Evolutionary conservation across 495 filamentous ascomycete species (phyloP).

Genomic region (Aspergillus biplanus): DNA sequence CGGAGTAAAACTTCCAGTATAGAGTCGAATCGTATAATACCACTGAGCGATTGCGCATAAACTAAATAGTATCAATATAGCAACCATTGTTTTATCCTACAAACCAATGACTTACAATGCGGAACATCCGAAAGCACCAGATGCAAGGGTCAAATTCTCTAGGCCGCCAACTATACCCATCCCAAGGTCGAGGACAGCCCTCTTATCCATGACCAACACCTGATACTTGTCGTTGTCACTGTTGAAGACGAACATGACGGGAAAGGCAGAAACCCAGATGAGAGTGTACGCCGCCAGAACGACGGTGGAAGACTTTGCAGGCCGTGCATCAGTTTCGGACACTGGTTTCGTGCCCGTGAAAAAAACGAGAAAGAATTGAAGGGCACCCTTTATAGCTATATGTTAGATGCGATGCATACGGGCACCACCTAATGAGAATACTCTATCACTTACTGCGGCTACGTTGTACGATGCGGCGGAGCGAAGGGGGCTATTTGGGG

Average conservation of each 20-base stretch:
- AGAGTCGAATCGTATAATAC: slow-evolving; percentile 7
- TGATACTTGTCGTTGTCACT: slow-evolving; percentile 1
- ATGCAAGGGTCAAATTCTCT: neutral
- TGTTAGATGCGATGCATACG: neutral
- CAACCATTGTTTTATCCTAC: neutral
- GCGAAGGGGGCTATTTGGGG: slow-evolving; percentile 9
- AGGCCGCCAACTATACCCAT: neutral
- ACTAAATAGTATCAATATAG: neutral
- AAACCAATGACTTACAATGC: slow-evolving; percentile 1
- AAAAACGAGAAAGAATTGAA: slow-evolving; percentile 10
- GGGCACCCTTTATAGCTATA: neutral
- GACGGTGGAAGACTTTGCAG: neutral
- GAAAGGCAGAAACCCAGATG: slow-evolving; percentile 8
- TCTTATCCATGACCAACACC: neutral
- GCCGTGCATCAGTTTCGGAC: slow-evolving; percentile 11
- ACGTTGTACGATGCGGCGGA: slow-evolving; percentile 7
- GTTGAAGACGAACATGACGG: slow-evolving; percentile 9
- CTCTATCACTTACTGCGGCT: neutral
- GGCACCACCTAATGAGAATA: too few relatives aligned
- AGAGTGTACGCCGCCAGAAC: neutral
- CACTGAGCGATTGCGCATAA: neutral
- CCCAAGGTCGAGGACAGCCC: neutral
- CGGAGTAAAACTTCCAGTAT: neutral
- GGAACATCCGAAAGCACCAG: neutral
- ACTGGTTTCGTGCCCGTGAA: slow-evolving; percentile 6